A percentile compares a stretch with the other conserved stretches of the same genome.
phyloP scores from a whole-genome alignment of 768 basidiomycete species.

The Tricholoma sp. region DNA sequence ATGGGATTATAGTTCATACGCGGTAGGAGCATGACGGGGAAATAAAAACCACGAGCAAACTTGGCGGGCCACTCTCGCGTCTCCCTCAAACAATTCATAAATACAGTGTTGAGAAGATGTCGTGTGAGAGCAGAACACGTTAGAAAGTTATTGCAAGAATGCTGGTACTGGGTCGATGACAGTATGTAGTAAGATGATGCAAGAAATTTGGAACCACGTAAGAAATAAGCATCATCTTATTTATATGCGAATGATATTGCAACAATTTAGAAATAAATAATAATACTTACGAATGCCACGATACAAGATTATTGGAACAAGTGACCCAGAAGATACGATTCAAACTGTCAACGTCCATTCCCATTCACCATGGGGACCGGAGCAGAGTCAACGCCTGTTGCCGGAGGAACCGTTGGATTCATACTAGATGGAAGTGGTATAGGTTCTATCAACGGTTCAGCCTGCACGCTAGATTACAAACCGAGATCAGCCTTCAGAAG shows the following conservation, averaged over 20 bases:
- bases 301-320: neutral
- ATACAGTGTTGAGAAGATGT: too few species aligned
- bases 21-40: too few species aligned
- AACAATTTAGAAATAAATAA: neutral
- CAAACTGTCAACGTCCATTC: neutral
- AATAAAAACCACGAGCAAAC: too few species aligned
- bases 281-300: neutral
- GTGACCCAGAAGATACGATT: neutral
- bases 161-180: too few species aligned
- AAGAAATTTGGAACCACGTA: too few species aligned
- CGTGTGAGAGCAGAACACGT: too few species aligned
- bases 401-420: slow-evolving; percentile 5
- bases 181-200: too few species aligned
- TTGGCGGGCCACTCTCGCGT: too few species aligned
- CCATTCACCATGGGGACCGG: neutral
- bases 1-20: too few species aligned
- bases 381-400: neutral
- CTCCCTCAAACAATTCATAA: too few species aligned
- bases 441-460: slow-evolving; percentile 20
- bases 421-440: slow-evolving; percentile 13
- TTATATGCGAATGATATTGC: neutral
- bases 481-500: neutral
- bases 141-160: too few species aligned
- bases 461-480: slow-evolving; percentile 13
- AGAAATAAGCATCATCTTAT: too few species aligned